These are phyloP conservation scores for Trichoderma asperelloides DNA, from an alignment of 495 filamentous ascomycete genomes.

Conservation along the genomic window DNA sequence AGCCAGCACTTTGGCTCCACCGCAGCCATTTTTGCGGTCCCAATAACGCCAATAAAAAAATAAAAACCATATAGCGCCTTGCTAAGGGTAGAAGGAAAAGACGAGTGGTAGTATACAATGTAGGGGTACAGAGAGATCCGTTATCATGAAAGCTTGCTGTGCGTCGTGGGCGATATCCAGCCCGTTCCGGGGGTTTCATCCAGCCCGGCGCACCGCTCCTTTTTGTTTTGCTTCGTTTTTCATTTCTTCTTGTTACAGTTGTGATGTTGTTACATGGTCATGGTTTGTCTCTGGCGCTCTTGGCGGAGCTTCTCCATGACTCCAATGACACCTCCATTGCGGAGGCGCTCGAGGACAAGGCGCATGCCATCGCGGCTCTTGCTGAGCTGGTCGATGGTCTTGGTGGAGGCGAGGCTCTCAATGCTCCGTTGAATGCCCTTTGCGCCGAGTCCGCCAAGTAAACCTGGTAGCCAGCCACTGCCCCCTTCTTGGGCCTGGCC, in stretches of 20 bases:
- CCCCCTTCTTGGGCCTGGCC: slow-evolving; percentile 19
- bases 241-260: not conserved
- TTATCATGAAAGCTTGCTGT: not conserved
- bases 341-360: slow-evolving; percentile 78
- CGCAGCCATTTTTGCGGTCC: not conserved
- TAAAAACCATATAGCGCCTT: not conserved
- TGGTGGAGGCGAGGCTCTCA: slow-evolving; percentile 75
- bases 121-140: not conserved
- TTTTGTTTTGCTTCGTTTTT: not conserved
- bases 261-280: not conserved
- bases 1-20: not conserved
- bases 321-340: slow-evolving; percentile 69
- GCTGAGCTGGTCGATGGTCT: slow-evolving; percentile 71
- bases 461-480: slow-evolving; percentile 24
- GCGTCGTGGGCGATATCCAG: not conserved
- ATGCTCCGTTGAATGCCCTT: slow-evolving; percentile 78
- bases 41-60: not conserved
- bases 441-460: slow-evolving; percentile 56
- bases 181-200: not conserved
- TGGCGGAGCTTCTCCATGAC: slow-evolving; percentile 77
- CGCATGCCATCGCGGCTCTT: slow-evolving; percentile 95
- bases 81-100: not conserved
- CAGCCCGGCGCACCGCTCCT: not conserved
- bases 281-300: slow-evolving; percentile 33
- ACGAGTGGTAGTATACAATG: slow-evolving; percentile 4